Conservation (phyloP, 129 eudicot genomes). For the Flaveria robusta region DNA sequence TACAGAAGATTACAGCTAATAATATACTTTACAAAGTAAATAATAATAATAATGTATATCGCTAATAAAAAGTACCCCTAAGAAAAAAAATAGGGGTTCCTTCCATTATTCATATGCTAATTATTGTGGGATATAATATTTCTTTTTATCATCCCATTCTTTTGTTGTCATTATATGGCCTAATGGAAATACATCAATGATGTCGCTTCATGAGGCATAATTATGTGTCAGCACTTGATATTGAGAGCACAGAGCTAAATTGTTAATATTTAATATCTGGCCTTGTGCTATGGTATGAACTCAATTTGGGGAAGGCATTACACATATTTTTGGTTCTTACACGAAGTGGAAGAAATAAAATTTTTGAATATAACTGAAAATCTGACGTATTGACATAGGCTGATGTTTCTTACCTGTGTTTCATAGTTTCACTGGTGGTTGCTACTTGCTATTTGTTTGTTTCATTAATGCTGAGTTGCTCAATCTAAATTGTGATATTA, state of each 20-base stretch:
- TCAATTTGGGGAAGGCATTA: neutral
- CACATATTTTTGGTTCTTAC: neutral
- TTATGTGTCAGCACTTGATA: neutral
- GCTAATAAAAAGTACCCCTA: too few species aligned
- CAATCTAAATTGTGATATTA: neutral
- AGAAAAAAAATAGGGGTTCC: neutral
- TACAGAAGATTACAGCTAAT: too few species aligned
- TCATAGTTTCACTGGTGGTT: conserved; percentile 1
- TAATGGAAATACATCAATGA: conserved; percentile 6
- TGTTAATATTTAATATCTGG: conserved; percentile 9
- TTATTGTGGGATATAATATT: neutral
- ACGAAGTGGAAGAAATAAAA: conserved; percentile 5
- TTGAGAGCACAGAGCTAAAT: neutral
- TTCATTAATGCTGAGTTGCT: neutral
- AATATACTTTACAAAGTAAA: too few species aligned
- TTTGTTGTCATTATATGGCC: conserved; percentile 14
- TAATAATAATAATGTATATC: too few species aligned
- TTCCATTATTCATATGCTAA: neutral
- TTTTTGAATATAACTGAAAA: conserved; percentile 19
- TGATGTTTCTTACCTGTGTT: neutral
- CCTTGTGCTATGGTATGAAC: neutral
- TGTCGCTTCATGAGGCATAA: conserved; percentile 11
- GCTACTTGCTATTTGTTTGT: conserved; percentile 8
- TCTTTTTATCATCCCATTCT: neutral
- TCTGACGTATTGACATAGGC: conserved; percentile 5